phyloP scores from a whole-genome alignment of 495 filamentous ascomycete species.

The Achaetomiella virescens region DNA sequence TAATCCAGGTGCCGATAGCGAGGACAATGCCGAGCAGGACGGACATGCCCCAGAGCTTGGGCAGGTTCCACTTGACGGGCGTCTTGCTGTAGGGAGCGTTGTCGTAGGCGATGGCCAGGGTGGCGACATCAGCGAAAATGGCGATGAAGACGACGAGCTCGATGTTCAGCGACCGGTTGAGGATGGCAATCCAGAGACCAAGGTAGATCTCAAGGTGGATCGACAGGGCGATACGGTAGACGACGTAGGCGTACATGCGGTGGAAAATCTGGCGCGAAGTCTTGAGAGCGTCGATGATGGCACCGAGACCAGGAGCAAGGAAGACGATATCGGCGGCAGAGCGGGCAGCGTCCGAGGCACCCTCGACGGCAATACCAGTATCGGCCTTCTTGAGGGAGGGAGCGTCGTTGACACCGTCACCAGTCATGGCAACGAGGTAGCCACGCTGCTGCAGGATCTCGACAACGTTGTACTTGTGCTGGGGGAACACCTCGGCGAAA shows the following conservation, averaged over 20 bases:
- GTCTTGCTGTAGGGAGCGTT: conserved; percentile 80
- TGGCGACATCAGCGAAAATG: conserved; percentile 92
- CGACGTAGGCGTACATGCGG: conserved; percentile 94
- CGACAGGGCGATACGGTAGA: conserved; percentile 91
- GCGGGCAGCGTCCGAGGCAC: conserved; percentile 85
- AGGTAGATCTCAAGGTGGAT: conserved; percentile 86
- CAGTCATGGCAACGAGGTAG: conserved; percentile 96
- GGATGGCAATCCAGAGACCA: conserved; percentile 81
- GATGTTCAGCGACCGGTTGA: conserved; percentile 77
- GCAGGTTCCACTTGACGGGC: conserved; percentile 91
- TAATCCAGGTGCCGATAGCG: conserved; percentile 77
- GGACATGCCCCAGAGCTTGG: conserved; percentile 88
- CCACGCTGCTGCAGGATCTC: conserved; percentile 95
- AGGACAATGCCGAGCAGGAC: conserved; percentile 74
- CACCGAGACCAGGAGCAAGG: conserved; percentile 81
- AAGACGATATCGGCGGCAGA: conserved; percentile 94
- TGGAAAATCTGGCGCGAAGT: conserved; percentile 94
- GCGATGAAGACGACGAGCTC: conserved; percentile 88
- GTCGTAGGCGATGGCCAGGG: conserved; percentile 88
- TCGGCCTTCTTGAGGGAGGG: conserved; percentile 95
- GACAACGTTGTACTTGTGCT: conserved; percentile 97
- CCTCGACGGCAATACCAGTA: conserved; percentile 89
- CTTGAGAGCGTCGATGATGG: conserved; percentile 90
- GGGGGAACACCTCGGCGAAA: conserved; percentile 93
- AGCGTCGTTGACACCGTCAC: conserved; percentile 96